Evolutionary conservation across 768 basidiomycete genomes (phyloP).

Genomic region (Russula virescens): DNA sequence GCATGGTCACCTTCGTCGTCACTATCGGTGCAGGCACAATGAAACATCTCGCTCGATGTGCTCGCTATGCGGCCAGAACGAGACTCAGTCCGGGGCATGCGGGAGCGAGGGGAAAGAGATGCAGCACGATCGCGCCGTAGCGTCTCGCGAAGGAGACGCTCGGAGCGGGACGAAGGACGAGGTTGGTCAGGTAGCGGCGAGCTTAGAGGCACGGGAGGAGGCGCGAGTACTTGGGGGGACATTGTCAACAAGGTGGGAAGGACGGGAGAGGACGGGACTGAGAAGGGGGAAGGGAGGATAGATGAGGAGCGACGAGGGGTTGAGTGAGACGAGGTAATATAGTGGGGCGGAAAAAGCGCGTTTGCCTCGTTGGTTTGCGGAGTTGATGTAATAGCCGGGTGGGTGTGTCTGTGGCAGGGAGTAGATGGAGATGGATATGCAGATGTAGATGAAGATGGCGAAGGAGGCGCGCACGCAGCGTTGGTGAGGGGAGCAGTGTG

Average conservation of each 20-base stretch:
- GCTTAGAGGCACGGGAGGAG: constrained; percentile 23
- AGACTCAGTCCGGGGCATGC: constrained; percentile 18
- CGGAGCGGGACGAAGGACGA: constrained; percentile 46
- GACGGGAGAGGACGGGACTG: constrained; percentile 25
- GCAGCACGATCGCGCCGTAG: constrained; percentile 42
- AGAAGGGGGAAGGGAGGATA: constrained; percentile 6
- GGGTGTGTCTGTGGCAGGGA: constrained; percentile 2
- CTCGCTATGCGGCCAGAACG: constrained; percentile 13
- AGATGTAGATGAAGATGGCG: constrained; percentile 3
- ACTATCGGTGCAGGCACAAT: constrained; percentile 26
- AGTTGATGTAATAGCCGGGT: constrained; percentile 18
- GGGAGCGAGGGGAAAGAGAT: constrained; percentile 25
- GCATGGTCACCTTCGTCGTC: constrained; percentile 31
- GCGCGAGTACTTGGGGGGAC: constrained; percentile 32
- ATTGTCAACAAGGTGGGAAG: constrained; percentile 35
- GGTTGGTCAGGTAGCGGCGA: constrained; percentile 23
- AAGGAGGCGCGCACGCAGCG: not conserved
- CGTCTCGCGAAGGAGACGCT: constrained; percentile 51
- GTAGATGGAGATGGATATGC: constrained; percentile 11
- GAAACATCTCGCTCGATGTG: constrained; percentile 21
- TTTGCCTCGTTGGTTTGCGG: constrained; percentile 23
- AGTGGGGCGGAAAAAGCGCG: constrained; percentile 15
- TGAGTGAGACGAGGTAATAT: constrained; percentile 14
- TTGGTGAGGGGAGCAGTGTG: not conserved
- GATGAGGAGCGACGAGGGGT: constrained; percentile 15